Conservation (phyloP, 768 basidiomycete species). For the Mycena galopus region DNA sequence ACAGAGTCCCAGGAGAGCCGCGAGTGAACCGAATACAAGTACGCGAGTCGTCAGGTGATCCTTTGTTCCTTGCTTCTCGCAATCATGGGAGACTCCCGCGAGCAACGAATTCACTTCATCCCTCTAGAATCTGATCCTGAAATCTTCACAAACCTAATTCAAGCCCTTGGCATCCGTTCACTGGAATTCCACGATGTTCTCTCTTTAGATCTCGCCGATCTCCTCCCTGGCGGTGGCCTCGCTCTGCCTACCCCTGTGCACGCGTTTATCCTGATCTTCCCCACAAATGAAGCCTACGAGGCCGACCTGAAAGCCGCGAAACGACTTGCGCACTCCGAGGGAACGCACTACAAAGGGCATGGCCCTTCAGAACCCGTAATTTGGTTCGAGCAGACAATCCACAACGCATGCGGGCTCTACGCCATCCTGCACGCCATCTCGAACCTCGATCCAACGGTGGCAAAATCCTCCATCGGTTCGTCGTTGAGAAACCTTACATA, state of each 20-base stretch:
- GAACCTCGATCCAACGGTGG: slow-evolving; percentile 41
- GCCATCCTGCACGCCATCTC: slow-evolving; percentile 50
- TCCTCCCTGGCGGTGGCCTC: slow-evolving; percentile 40
- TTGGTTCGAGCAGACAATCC: slow-evolving; percentile 54
- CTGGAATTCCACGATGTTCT: slow-evolving; percentile 51
- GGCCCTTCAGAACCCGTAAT: slow-evolving; percentile 49
- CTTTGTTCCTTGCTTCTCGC: not conserved
- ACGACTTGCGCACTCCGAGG: slow-evolving; percentile 25
- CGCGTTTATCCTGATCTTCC: slow-evolving; percentile 49
- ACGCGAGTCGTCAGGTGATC: not conserved
- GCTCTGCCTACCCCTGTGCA: slow-evolving; percentile 48
- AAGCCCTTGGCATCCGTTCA: slow-evolving; percentile 44
- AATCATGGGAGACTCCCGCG: not conserved
- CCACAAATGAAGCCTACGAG: slow-evolving; percentile 41
- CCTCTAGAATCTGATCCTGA: slow-evolving; percentile 55
- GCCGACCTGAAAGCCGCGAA: slow-evolving; percentile 40
- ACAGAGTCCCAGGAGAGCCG: not conserved
- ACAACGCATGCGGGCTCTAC: slow-evolving; percentile 55
- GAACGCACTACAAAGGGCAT: slow-evolving; percentile 43
- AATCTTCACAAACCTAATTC: slow-evolving; percentile 51
- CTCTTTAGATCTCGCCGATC: slow-evolving; percentile 49
- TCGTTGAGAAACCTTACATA: too few relatives aligned
- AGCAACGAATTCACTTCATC: slow-evolving; percentile 45
- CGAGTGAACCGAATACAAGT: not conserved
- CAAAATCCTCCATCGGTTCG: slow-evolving; percentile 41